Conservation (phyloP, 108 stramenopile species). For the Nitzschia sp. region DNA sequence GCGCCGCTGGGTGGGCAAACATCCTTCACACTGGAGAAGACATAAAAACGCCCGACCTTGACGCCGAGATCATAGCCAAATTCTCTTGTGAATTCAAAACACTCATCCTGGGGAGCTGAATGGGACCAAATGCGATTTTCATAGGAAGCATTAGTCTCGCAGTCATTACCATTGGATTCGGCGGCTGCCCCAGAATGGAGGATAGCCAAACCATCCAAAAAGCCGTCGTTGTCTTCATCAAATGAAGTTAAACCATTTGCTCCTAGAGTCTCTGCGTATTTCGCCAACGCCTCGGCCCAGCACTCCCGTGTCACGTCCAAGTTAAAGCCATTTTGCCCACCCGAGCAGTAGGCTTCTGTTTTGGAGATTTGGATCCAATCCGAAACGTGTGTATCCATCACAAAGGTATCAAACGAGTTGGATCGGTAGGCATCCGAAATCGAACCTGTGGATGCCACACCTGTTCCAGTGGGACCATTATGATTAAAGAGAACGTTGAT, state of each 20-base stretch:
- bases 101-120: constrained; percentile 2
- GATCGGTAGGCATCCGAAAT: constrained; percentile 28
- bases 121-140: constrained; percentile 35
- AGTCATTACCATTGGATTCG: constrained; percentile 52
- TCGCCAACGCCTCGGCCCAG: constrained; percentile 25
- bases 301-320: neutral
- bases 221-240: constrained; percentile 35
- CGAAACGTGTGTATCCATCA: constrained; percentile 23
- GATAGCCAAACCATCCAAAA: constrained; percentile 54
- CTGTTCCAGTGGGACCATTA: constrained; percentile 22
- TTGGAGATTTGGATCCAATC: constrained; percentile 30
- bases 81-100: constrained; percentile 18
- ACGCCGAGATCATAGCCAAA: constrained; percentile 34
- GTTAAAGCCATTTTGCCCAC: constrained; percentile 32
- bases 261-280: constrained; percentile 20
- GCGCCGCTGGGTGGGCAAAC: constrained; percentile 14
- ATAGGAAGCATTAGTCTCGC: constrained; percentile 28
- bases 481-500: constrained; percentile 36
- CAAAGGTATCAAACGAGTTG: constrained; percentile 33
- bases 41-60: constrained; percentile 47
- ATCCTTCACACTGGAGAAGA: constrained; percentile 36
- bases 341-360: constrained; percentile 24
- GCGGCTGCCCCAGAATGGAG: constrained; percentile 68
- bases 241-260: constrained; percentile 8
- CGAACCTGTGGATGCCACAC: constrained; percentile 23